Evolutionary conservation across 768 basidiomycete genomes (phyloP), one percentile per base, ranked within the genome.

Genomic region (Xanthoconium stramineum): DNA sequence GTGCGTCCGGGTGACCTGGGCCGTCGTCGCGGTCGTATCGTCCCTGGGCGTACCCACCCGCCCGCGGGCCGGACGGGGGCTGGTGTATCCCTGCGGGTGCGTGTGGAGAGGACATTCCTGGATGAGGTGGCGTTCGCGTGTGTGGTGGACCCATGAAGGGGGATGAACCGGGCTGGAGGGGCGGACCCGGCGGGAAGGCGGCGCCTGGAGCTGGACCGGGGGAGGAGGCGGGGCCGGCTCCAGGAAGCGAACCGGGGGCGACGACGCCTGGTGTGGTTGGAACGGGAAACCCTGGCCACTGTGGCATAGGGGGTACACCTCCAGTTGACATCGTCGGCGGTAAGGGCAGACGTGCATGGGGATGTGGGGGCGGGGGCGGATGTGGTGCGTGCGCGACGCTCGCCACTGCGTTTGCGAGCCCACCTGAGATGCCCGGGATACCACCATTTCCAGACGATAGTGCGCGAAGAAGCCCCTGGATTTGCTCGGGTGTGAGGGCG

Each of bases 401-500:
- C 35, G 68, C 62, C 13, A 67, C 56, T 10, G 68, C 61, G 33
- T 58, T 62, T 58, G 67, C 50, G 61, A 71, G 56, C 59, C 69
- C 62, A 49, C 68, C 46, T 67, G 67, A 49, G 63, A 74, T 50
- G 68, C 61, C 67, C 2, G 58, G 62, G 39, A 65, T 61, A 58
- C 70, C 67, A 10, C 77, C 68, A 45, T 70, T 76, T 49, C 74
- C 72, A 2, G 79, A 76, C 17, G 74, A 68, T 5, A 91, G 75
- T 0, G 85, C 78, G 36, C 80, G 79, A 13, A 91, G 72, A 71
- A 91, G 82, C 47, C 80, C 70, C 57, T 88, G 84, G 37, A 91
- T 83, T 66, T 91, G 89, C 47, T 88, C 89, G 0, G 88, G 87
- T 3, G 87, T 88, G 15, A 91, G 78, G 36, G 83, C 77, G 7